Evolutionary conservation across 345 rosid genomes (phyloP).

Genomic region (Lumnitzera racemosa): DNA sequence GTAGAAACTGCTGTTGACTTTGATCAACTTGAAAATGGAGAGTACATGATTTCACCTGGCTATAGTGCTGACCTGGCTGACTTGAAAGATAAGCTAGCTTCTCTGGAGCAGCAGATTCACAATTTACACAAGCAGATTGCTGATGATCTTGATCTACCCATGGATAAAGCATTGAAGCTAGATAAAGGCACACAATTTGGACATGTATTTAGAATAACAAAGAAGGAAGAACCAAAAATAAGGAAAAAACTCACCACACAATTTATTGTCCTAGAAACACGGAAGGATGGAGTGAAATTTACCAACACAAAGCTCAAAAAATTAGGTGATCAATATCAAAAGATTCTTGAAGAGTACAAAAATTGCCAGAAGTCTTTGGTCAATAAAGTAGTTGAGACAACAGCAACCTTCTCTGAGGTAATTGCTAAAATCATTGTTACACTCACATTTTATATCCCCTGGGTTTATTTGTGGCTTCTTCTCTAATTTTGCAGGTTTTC

Average conservation of each 20-base stretch:
- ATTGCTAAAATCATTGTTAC: not conserved
- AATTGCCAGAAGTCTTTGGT: constrained; percentile 77
- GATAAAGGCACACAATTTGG: constrained; percentile 94
- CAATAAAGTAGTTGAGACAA: constrained; percentile 68
- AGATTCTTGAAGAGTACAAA: constrained; percentile 75
- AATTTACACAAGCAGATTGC: constrained; percentile 82
- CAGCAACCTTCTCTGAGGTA: constrained; percentile 90
- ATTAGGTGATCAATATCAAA: constrained; percentile 85
- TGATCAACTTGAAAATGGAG: constrained; percentile 93
- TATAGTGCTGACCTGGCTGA: constrained; percentile 65
- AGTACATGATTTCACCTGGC: constrained; percentile 86
- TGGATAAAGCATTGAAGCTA: constrained; percentile 78
- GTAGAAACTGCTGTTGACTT: constrained; percentile 89
- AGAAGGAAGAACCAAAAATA: constrained; percentile 97
- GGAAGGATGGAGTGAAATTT: constrained; percentile 97
- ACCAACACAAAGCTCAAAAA: constrained; percentile 90
- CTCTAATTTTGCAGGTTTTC: constrained; percentile 57
- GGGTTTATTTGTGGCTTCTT: constrained; percentile 4
- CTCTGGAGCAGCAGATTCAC: constrained; percentile 68
- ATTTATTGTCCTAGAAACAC: constrained; percentile 87
- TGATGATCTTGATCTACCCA: constrained; percentile 69
- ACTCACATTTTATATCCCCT: constrained; percentile 2
- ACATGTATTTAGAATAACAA: constrained; percentile 93
- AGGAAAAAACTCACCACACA: constrained; percentile 85
- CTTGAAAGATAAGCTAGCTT: constrained; percentile 69